Conservation (phyloP, 192 early-diverging fungal genomes). For the Backusella macrospora region DNA sequence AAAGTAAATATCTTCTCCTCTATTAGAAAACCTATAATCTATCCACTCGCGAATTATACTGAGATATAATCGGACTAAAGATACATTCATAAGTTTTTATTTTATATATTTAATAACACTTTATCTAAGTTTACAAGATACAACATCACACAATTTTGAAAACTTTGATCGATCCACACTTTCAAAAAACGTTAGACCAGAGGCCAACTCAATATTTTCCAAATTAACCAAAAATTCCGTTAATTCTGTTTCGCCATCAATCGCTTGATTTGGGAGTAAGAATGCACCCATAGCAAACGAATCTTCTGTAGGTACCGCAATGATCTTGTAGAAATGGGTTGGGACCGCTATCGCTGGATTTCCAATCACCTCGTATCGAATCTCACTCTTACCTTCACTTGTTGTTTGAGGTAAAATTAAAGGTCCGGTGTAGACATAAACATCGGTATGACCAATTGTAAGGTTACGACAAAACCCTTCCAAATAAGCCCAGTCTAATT, state of each 20-base stretch:
- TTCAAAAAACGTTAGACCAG: slow-evolving; percentile 65
- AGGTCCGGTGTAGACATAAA: slow-evolving; percentile 59
- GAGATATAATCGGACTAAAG: no score
- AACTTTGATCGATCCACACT: slow-evolving; percentile 10
- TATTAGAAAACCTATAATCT: no score
- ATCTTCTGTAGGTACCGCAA: slow-evolving; percentile 30
- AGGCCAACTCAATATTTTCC: slow-evolving; percentile 66
- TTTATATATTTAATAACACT: neutral
- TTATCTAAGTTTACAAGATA: slow-evolving; percentile 12
- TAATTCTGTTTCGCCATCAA: slow-evolving; percentile 63
- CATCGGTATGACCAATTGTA: slow-evolving; percentile 49
- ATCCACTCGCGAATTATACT: no score
- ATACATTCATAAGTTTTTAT: no score
- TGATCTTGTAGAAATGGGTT: slow-evolving; percentile 62
- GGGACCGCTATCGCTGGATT: slow-evolving; percentile 58
- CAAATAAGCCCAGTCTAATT: slow-evolving; percentile 56
- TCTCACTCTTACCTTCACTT: neutral
- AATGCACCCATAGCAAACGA: slow-evolving; percentile 65
- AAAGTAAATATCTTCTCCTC: no score
- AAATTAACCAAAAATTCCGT: slow-evolving; percentile 66
- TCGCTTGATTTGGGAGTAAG: slow-evolving; percentile 79
- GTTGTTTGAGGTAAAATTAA: slow-evolving; percentile 49
- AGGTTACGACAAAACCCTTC: slow-evolving; percentile 52
- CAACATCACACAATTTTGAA: slow-evolving; percentile 10
- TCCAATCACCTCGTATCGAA: slow-evolving; percentile 18